A percentile compares a stretch with the other conserved stretches of the same genome.
phyloP scores from a whole-genome alignment of 768 basidiomycete genomes.

The Lyophyllum semitale region DNA sequence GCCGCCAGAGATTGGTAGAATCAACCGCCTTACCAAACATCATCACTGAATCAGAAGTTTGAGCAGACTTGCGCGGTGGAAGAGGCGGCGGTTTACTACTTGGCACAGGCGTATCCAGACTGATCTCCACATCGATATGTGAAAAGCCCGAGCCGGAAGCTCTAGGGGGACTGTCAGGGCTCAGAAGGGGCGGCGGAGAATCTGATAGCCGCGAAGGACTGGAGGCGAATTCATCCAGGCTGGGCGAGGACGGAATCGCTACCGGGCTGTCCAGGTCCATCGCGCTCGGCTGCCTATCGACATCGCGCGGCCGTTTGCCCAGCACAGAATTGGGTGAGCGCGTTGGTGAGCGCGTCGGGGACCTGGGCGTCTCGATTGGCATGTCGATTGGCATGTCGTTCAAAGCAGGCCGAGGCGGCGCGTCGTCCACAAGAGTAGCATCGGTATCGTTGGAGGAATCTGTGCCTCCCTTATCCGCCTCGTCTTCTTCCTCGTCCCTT shows the following conservation, averaged over 20 bases:
- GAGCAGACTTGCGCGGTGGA: constrained; percentile 52
- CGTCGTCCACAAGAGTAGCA: constrained; percentile 86
- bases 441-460: constrained; percentile 87
- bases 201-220: constrained; percentile 27
- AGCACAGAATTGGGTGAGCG: constrained; percentile 56
- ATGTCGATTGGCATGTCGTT: constrained; percentile 17
- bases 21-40: constrained; percentile 71
- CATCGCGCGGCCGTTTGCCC: constrained; percentile 67
- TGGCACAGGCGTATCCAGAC: constrained; percentile 20
- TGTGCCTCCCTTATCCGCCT: constrained; percentile 68
- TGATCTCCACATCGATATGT: constrained; percentile 40
- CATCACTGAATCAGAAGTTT: constrained; percentile 75
- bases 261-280: constrained; percentile 61
- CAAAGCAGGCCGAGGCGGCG: constrained; percentile 35
- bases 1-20: neutral
- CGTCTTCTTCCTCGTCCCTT: constrained; percentile 87
- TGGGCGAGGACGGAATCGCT: constrained; percentile 32
- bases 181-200: constrained; percentile 27
- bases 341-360: constrained; percentile 29
- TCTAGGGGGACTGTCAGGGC: constrained; percentile 22
- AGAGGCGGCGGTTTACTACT: constrained; percentile 55
- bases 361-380: constrained; percentile 6
- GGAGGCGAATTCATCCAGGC: constrained; percentile 35
- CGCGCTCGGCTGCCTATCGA: constrained; percentile 38
- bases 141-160: constrained; percentile 30